Base-by-base conservation (phyloP, 768 basidiomycete species). In the Boletus tomentosulus region DNA sequence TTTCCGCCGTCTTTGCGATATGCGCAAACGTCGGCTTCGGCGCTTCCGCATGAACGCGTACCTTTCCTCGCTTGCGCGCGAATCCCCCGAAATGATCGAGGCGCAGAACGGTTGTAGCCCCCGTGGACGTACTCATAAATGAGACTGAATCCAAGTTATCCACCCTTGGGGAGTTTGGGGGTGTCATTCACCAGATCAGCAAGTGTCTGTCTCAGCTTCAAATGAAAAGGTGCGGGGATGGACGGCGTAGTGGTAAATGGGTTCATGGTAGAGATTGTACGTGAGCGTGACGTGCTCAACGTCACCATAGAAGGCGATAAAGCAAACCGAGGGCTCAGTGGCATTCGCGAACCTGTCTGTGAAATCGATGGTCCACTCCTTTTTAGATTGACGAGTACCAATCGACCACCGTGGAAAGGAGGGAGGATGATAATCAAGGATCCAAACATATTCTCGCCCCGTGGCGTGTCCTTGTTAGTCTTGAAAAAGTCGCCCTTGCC, bases 391-490 rank as follows among this genome's bases (percentile, higher is more conserved):
- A 11, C 69, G 71, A 1, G 64, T 3, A 69, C 48, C 16, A 79
- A 69, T 15, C 64, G 61, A 3, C 80, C 81, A 2, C 79, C 66
- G 57, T 81, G 75, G 0, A 59, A 37, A 0, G 74, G 73, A 11
- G 79, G 81, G 47, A 78, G 74, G 22, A 77, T 69, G 27, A 81
- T 57, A 2, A 81, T 73, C 4, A 19, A 19, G 19, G 19, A 19
- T 19, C 19, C 19, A 19, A 19, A 19, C 19, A 19, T 19, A 19
- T 19, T 60, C 6, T 68, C 66, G 7, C 67, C 59, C 6, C 74
- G 73, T 4, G 76, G 76, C 0, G 80, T 78, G 54, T 81, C 81
- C 39, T 74, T 69, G 57, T 80, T 80, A 1, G 75, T 34, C 57
- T 78, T 79, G 71, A 81, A 82, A 60, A 78, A 80, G 0, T 71